These are phyloP conservation scores for Umbelopsis vinacea DNA, from an alignment of 192 early-diverging fungal species.

Conservation along the genomic window DNA sequence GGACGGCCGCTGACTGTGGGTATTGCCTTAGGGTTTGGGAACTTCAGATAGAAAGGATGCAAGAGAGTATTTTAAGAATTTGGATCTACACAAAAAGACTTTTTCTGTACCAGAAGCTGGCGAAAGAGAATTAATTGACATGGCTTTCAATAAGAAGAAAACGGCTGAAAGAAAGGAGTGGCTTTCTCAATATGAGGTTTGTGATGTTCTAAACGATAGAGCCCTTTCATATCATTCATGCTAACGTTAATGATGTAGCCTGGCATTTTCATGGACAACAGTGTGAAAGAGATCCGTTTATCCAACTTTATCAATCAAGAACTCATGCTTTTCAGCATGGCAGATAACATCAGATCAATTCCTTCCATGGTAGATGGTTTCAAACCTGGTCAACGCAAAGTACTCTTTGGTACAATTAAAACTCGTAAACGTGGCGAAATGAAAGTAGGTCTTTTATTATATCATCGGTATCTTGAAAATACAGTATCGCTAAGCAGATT, in stretches of 20 bases:
- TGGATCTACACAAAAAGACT: constrained; percentile 79
- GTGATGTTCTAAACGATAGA: not conserved
- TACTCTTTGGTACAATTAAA: constrained; percentile 86
- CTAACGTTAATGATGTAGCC: constrained; percentile 51
- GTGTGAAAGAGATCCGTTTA: constrained; percentile 74
- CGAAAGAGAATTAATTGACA: constrained; percentile 84
- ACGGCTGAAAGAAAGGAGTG: constrained; percentile 96
- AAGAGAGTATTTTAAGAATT: constrained; percentile 88
- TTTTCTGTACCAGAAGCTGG: constrained; percentile 63
- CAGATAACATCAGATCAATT: constrained; percentile 94
- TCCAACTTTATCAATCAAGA: constrained; percentile 95
- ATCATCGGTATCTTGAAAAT: not conserved
- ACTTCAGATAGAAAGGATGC: constrained; percentile 84
- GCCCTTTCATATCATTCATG: not conserved
- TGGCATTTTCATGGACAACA: constrained; percentile 90
- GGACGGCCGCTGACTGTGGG: no score
- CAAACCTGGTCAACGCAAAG: constrained; percentile 97
- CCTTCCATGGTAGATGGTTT: constrained; percentile 93
- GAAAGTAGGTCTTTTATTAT: constrained; percentile 55
- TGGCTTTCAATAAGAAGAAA: constrained; percentile 96
- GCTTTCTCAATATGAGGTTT: constrained; percentile 72
- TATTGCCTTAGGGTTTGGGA: constrained; percentile 76
- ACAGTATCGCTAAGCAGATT: not conserved
- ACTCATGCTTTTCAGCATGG: constrained; percentile 92
- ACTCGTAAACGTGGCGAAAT: constrained; percentile 80